These are phyloP conservation scores for Sungouiozyma intestinalis DNA, from an alignment of 805 yeast genomes.

Conservation along the genomic window DNA sequence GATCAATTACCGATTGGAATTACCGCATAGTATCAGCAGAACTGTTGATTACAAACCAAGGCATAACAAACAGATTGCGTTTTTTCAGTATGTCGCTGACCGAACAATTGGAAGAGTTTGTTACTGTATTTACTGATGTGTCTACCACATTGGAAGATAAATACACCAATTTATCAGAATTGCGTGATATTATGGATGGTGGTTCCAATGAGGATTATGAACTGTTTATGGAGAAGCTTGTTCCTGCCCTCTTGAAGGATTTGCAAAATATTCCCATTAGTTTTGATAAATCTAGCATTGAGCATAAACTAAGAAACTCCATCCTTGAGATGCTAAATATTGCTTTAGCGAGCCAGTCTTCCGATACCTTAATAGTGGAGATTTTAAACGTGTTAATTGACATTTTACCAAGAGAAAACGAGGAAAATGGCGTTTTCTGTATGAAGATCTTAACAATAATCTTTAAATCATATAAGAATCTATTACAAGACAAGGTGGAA, in stretches of 20 bases:
- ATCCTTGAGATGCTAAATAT: constrained; percentile 73
- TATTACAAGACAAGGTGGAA: constrained; percentile 59
- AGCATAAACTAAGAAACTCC: constrained; percentile 67
- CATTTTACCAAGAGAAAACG: constrained; percentile 69
- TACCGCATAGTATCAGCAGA: too few relatives aligned
- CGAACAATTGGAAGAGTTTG: constrained; percentile 57
- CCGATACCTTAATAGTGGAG: constrained; percentile 56
- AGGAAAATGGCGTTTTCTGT: constrained; percentile 87
- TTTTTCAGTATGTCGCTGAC: constrained; percentile 26
- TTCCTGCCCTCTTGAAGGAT: constrained; percentile 59
- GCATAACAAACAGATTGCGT: not conserved
- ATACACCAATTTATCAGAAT: constrained; percentile 65
- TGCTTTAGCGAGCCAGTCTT: constrained; percentile 70
- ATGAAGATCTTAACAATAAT: constrained; percentile 78
- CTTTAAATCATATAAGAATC: constrained; percentile 72
- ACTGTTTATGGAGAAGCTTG: constrained; percentile 52
- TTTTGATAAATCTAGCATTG: constrained; percentile 53
- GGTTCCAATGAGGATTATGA: constrained; percentile 76
- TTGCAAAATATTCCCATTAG: constrained; percentile 65
- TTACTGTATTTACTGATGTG: constrained; percentile 46
- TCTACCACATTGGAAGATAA: constrained; percentile 47
- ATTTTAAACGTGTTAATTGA: constrained; percentile 49
- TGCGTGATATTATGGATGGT: constrained; percentile 80
- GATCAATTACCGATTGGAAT: not conserved
- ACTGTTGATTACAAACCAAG: too few relatives aligned